phyloP scores from a whole-genome alignment of 2,329 filamentous ascomycete genomes.

The Alternaria burnsii region DNA sequence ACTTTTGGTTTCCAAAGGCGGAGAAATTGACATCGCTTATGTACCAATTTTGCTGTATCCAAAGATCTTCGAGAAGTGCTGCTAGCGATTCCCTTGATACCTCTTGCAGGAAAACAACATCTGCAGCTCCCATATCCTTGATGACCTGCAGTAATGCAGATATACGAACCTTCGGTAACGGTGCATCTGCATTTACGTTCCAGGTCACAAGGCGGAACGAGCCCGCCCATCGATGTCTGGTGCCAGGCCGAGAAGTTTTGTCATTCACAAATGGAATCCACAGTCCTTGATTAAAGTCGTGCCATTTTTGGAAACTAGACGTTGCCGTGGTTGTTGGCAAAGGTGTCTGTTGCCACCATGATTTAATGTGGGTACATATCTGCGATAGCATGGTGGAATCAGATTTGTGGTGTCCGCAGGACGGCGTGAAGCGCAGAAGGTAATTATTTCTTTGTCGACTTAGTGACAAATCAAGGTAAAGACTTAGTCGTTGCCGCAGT shows the following conservation, averaged over 20 bases:
- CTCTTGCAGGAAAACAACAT: constrained; percentile 12
- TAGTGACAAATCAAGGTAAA: not conserved
- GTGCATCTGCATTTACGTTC: constrained; percentile 5
- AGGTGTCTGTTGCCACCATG: constrained; percentile 14
- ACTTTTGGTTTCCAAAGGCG: constrained; percentile 2
- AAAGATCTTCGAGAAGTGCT: constrained; percentile 1
- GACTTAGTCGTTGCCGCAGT: not conserved
- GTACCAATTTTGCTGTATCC: constrained; percentile 11
- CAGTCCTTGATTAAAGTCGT: not conserved
- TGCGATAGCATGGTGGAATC: constrained; percentile 12
- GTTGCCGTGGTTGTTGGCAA: constrained; percentile 3
- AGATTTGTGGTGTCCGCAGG: not conserved
- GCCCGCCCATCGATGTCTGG: constrained; percentile 6
- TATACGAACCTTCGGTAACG: constrained; percentile 3
- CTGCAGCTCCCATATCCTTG: not conserved
- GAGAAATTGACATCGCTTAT: not conserved
- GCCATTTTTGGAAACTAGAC: constrained; percentile 12
- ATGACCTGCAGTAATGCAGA: constrained; percentile 3
- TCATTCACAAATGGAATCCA: not conserved
- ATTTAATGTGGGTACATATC: not conserved
- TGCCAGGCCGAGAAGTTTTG: not conserved
- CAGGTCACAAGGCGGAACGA: constrained; percentile 12
- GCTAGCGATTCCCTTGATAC: constrained; percentile 2
- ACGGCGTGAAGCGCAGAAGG: not conserved
- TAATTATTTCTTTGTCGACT: not conserved